Evolutionary conservation across 2,329 filamentous ascomycete genomes (phyloP), one percentile per base, ranked within the genome.

Genomic region (Colletotrichum truncatum): DNA sequence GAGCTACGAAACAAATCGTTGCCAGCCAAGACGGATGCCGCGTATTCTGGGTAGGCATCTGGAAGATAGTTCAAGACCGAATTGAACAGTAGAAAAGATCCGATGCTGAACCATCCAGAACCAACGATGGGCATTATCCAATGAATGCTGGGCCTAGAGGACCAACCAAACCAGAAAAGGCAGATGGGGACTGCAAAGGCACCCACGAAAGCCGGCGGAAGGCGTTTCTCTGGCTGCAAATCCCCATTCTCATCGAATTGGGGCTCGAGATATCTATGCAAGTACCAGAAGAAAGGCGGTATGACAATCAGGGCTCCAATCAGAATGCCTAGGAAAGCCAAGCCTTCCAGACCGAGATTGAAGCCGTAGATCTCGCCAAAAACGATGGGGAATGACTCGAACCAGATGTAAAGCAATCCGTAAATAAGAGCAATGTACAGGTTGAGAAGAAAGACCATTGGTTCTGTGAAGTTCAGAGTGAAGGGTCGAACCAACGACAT

Each of bases 121-220:
- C 83, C 86, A 72, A 88, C 84, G 60, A 87, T 84, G 10, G 85
- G 84, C 26, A 83, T 81, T 64, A 87, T 84, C 82, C 83, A 90
- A 77, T 88, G 85, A 61, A 92, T 84, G 64, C 75, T 81, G 18
- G 84, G 73, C 73, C 86, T 90, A 8, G 88, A 88, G 8, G 89
- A 91, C 89, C 90, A 92, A 5, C 84, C 89, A 74, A 92, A 92
- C 70, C 90, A 87, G 73, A 93, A 91, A 0, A 93, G 75, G 9
- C 89, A 88, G 65, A 90, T 79, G 6, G 90, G 89, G 18, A 93
- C 89, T 4, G 92, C 77, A 54, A 90, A 78, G 0, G 84, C 88
- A 21, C 91, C 91, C 25, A 65, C 14, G 10, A 72, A 53, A 0
- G 61, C 70, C 1, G 70, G 69, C 10, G 67, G 63, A 0, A 72